A percentile compares a stretch with the other conserved stretches of the same genome.
These are phyloP conservation scores for Dendrobium nobile DNA, from an alignment of 106 monocot genomes.

Conservation along the genomic window DNA sequence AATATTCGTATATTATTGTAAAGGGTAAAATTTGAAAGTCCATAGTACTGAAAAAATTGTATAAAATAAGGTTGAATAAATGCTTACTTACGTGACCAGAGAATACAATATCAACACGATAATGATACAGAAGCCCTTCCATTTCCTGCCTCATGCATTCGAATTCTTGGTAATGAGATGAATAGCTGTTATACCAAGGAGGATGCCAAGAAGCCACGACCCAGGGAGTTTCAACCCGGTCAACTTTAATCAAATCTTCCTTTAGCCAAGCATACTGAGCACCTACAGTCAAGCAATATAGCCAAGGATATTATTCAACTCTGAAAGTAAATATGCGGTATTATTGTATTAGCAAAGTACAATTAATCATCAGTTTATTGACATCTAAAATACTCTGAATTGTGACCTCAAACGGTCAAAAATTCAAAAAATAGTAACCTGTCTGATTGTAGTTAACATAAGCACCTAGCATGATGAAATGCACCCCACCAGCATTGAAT, in stretches of 20 bases:
- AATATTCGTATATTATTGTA: neutral
- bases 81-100: slow-evolving; percentile 68
- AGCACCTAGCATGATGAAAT: slow-evolving; percentile 87
- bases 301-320: neutral
- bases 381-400: neutral
- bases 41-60: neutral
- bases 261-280: slow-evolving; percentile 72
- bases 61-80: neutral
- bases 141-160: slow-evolving; percentile 91
- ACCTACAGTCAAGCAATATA: slow-evolving; percentile 29
- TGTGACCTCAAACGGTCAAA: neutral
- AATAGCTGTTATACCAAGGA: slow-evolving; percentile 93
- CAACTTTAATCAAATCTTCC: slow-evolving; percentile 38
- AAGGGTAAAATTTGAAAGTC: neutral
- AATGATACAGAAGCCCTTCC: slow-evolving; percentile 66
- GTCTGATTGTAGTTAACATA: slow-evolving; percentile 77
- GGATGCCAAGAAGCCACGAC: slow-evolving; percentile 85
- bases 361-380: neutral
- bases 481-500: slow-evolving; percentile 83
- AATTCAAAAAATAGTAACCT: slow-evolving; percentile 19
- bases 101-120: slow-evolving; percentile 78
- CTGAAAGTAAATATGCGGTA: neutral
- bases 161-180: slow-evolving; percentile 87
- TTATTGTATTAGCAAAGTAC: neutral
- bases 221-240: slow-evolving; percentile 71